Evolutionary conservation across 202 grass and related monocot genomes (phyloP), one percentile per base, ranked within the genome.

Genomic region (Zizania palustris): DNA sequence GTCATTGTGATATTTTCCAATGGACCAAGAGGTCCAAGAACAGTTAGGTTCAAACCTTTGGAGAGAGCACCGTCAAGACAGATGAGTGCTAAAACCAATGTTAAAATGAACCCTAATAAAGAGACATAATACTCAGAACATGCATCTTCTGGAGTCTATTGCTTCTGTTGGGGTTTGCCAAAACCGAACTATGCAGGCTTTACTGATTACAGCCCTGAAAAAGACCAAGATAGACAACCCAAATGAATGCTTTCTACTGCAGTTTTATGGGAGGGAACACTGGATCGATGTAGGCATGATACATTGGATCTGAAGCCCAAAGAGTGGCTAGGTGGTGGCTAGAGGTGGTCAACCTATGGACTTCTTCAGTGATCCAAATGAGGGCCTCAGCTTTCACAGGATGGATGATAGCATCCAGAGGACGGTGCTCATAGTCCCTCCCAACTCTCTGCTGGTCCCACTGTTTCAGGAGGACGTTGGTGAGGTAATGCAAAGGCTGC

Each of bases 401-500:
- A 83, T 92, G 80, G 71, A 90, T 85, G 60, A 89, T 69, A 75
- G 76, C 80, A 85, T 98, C 91, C 42, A 98, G 62, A 53, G 65
- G 82, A 28, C 19, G 36, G 50, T 81, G 63, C 66, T 78, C 82
- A 76, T 93, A 73, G 66, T 86, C 54, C 37, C 70, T 84, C 34
- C 90, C 86, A 28, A 87, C 38, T 66, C 91, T 90, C 76, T 82
- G 87, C 58, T 81, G 69, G 76, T 97, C 91, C 93, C 91, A 97
- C 56, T 73, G 74, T 87, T 74, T 89, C 73, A 93, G 58, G 56
- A 91, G 89, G 66, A 85, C 35, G 67, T 93, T 97, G 28, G 91
- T 92, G 9, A 97, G 88, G 75, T 92, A 97, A 84, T 93, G 94
- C 69, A 93, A 83, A 59, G 91, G 91, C 55, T 94, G 91, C 37